Evolutionary conservation across 768 basidiomycete species (phyloP), one percentile per base, ranked within the genome.

Genomic region (Chiua virens): DNA sequence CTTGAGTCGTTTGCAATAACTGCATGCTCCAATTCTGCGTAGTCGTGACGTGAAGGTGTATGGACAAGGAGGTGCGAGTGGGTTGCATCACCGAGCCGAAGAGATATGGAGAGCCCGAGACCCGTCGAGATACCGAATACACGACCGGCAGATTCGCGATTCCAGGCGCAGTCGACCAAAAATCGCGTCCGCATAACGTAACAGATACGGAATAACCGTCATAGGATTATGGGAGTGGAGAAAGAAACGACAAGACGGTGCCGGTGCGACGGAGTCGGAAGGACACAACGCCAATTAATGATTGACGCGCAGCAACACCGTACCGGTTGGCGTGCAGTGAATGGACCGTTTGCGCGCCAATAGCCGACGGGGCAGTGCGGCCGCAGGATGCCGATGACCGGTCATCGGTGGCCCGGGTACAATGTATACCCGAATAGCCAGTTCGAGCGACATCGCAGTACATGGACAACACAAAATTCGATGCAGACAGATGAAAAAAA

Each of bases 1-100:
- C 85, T 92, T 92, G 61, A 92, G 82, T 63, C 84, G 87, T 69
- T 91, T 92, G 79, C 90, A 92, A 63, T 92, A 83, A 4, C 80
- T 86, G 69, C 90, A 92, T 38, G 90, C 90, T 50, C 90, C 88
- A 55, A 85, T 83, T 38, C 89, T 92, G 66, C 38, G 57, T 25
- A 34, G 23, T 38, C 44, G 40, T 52, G 30, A 45, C 48, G 36
- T 47, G n/a, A 36, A 39, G 58, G 25, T 9, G 27, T 22, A 46
- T 50, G 48, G 39, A 49, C 39, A 25, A 49, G 40, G 30, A 52
- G 23, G 14, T 14, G 53, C 49, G 57, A 52, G 36, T 14, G 30
- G 38, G 35, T n/a, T 48, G 47, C 47, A 30, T 52, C 55, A 36
- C 54, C 54, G 63, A 47, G 18, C 63, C 58, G 57, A 50, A 22